phyloP scores from a whole-genome alignment of 2,329 filamentous ascomycete genomes.

The Neonectria punicea region DNA sequence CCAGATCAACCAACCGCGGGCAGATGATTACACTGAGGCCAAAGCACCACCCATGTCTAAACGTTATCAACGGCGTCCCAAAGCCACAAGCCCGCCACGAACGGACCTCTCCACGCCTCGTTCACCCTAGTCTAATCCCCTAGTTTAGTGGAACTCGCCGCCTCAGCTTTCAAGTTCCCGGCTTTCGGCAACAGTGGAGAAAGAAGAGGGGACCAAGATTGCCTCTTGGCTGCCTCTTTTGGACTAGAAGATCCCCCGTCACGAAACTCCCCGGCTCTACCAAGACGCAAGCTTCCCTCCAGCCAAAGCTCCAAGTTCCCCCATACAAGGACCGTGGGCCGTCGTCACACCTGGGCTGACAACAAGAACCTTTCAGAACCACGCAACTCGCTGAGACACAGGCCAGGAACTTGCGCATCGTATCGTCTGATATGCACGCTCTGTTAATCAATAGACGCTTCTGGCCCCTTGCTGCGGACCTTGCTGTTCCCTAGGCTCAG shows the following conservation, averaged over 20 bases:
- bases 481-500: conserved; percentile 22
- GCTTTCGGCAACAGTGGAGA: conserved; percentile 24
- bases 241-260: conserved; percentile 40
- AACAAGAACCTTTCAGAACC: background rate
- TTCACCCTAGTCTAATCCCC: background rate
- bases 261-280: too few relatives aligned
- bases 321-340: conserved; percentile 6
- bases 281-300: background rate
- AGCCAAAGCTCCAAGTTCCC: background rate
- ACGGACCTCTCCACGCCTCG: background rate
- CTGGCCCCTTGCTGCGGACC: conserved; percentile 31
- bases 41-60: background rate
- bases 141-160: background rate
- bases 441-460: conserved; percentile 35
- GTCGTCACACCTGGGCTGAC: conserved; percentile 4
- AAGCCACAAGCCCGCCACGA: background rate
- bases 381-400: background rate
- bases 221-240: conserved; percentile 46
- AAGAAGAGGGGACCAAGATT: conserved; percentile 26
- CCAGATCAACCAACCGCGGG: background rate
- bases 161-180: background rate
- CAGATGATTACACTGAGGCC: background rate
- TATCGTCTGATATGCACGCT: conserved; percentile 13
- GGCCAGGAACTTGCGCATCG: conserved; percentile 2
- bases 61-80: background rate